Percentiles rank a stretch among this genome's conserved stretches.
Conservation (phyloP, 805 yeast genomes). For the Huiozyma naganishii region DNA sequence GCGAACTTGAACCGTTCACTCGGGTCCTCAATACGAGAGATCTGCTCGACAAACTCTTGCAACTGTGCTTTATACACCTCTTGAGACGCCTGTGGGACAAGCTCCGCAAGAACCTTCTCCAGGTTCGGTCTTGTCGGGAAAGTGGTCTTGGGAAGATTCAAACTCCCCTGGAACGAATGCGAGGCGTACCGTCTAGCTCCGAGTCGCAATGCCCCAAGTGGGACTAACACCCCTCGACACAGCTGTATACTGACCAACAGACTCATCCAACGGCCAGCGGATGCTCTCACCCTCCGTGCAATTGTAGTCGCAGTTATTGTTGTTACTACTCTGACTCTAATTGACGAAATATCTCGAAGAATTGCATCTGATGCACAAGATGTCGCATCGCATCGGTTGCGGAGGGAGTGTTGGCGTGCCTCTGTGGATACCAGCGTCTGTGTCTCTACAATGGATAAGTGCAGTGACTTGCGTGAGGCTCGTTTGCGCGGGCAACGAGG, state of each 20-base stretch:
- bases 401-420: too few relatives aligned
- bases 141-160: slow-evolving; percentile 55
- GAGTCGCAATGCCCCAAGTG: too few relatives aligned
- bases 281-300: neutral
- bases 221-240: too few relatives aligned
- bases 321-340: too few relatives aligned
- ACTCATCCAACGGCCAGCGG: neutral
- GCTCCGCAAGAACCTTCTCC: slow-evolving; percentile 32
- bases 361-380: too few relatives aligned
- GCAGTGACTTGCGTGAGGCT: too few relatives aligned
- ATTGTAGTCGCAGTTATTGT: neutral
- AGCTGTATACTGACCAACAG: neutral
- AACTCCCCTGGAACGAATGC: slow-evolving; percentile 39
- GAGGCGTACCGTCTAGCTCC: neutral
- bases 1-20: slow-evolving; percentile 16
- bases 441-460: too few relatives aligned
- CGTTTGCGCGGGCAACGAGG: neutral
- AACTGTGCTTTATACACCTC: slow-evolving; percentile 59
- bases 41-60: slow-evolving; percentile 10
- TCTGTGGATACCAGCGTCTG: too few relatives aligned
- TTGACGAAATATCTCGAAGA: too few relatives aligned
- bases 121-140: slow-evolving; percentile 53
- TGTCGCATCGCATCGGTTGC: too few relatives aligned
- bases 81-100: slow-evolving; percentile 44
- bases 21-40: slow-evolving; percentile 10